Evolutionary conservation across 2,329 filamentous ascomycete species (phyloP).

Genomic region (Pestalotiopsis sp.): DNA sequence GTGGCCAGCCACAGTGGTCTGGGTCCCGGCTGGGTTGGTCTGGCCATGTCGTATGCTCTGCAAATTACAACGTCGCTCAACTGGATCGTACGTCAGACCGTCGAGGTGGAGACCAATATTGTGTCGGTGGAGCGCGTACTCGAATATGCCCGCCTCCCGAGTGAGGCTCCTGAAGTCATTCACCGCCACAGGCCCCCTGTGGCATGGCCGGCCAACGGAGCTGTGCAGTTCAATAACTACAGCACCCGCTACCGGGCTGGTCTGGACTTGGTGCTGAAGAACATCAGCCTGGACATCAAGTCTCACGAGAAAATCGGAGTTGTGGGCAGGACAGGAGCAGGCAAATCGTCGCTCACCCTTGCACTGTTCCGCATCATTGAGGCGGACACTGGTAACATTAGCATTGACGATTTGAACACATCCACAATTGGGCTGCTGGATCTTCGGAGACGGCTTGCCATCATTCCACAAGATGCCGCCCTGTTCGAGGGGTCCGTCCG

Average conservation of each 20-base stretch:
- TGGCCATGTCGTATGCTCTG: constrained; percentile 95
- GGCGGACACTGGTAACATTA: constrained; percentile 78
- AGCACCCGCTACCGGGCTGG: constrained; percentile 91
- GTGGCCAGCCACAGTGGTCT: constrained; percentile 70
- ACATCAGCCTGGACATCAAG: constrained; percentile 90
- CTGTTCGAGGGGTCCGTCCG: constrained; percentile 92
- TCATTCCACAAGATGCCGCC: constrained; percentile 96
- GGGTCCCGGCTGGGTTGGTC: constrained; percentile 77
- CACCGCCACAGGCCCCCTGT: constrained; percentile 83
- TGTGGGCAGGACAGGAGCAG: constrained; percentile 92
- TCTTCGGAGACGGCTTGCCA: constrained; percentile 84
- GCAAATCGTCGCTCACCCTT: constrained; percentile 92
- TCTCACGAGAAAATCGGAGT: constrained; percentile 98
- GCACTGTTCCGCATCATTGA: constrained; percentile 97
- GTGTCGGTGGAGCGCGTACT: constrained; percentile 97
- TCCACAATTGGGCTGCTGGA: constrained; percentile 89
- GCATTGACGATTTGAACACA: constrained; percentile 87
- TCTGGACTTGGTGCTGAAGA: constrained; percentile 89
- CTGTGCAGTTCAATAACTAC: constrained; percentile 89
- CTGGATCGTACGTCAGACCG: constrained; percentile 98
- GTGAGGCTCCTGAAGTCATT: constrained; percentile 93
- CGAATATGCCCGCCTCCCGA: constrained; percentile 89
- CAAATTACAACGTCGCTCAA: constrained; percentile 97
- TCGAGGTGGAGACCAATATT: constrained; percentile 99
- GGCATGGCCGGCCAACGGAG: constrained; percentile 88